Conservation (phyloP, 352 stramenopile genomes). For the Phytophthora ramorum region DNA sequence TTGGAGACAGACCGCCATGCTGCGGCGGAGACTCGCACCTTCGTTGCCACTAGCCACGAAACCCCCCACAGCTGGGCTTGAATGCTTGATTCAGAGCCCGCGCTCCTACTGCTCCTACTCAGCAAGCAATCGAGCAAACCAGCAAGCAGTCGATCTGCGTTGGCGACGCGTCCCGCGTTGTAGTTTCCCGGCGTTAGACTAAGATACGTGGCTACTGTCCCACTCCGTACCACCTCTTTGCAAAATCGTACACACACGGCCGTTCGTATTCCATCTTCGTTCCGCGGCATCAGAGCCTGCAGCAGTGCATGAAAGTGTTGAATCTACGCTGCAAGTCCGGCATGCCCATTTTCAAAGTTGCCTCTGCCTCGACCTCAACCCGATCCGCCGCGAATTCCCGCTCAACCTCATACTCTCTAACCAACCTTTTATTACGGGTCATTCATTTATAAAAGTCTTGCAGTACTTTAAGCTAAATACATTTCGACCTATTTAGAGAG, state of each 20-base stretch:
- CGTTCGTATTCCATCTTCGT: background rate
- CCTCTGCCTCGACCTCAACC: constrained; percentile 33
- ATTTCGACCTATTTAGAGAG: background rate
- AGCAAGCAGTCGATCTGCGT: no score
- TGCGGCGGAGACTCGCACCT: background rate
- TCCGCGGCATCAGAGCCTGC: background rate
- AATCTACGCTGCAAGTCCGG: constrained; percentile 18
- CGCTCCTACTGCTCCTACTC: background rate
- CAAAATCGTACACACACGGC: background rate
- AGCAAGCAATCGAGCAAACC: no score
- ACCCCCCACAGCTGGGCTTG: constrained; percentile 10
- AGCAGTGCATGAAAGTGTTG: constrained; percentile 12
- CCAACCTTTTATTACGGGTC: background rate
- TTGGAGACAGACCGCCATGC: background rate
- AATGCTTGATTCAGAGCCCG: constrained; percentile 5
- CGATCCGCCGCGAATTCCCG: constrained; percentile 15
- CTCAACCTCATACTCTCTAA: constrained; percentile 5
- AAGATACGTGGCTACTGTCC: constrained; percentile 18
- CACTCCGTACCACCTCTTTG: no score
- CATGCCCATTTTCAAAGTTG: constrained; percentile 19
- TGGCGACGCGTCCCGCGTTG: background rate
- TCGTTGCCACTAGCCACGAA: constrained; percentile 8
- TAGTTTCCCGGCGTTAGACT: constrained; percentile 25
- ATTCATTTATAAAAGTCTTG: background rate
- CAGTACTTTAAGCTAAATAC: no score